These are phyloP conservation scores for Tricholomella constricta DNA, from an alignment of 768 basidiomycete genomes.

Conservation along the genomic window DNA sequence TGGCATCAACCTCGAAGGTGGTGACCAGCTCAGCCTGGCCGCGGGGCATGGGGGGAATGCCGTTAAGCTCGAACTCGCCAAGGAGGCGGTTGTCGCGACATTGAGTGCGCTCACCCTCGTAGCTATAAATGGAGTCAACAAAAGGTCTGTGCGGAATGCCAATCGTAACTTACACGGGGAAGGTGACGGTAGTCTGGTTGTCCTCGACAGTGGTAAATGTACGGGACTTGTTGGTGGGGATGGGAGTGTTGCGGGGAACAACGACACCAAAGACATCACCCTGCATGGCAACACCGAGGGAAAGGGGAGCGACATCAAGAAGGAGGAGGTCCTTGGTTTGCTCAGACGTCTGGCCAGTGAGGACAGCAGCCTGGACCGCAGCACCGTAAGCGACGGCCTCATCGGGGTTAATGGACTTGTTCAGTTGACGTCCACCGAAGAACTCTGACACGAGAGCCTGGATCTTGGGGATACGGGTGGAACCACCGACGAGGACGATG, in stretches of 20 bases:
- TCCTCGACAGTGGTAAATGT: constrained; percentile 99
- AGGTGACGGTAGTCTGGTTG: constrained; percentile 99
- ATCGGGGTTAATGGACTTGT: constrained; percentile 99
- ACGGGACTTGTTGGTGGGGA: constrained; percentile 98
- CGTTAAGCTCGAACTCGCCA: constrained; percentile 98
- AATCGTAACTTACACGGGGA: constrained; percentile 80
- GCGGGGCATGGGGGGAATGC: constrained; percentile 98
- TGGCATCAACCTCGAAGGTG: constrained; percentile 99
- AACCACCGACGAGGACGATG: constrained; percentile 99
- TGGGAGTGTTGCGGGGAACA: constrained; percentile 98
- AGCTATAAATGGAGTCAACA: constrained; percentile 42
- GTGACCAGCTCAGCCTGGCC: constrained; percentile 99
- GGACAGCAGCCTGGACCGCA: constrained; percentile 98
- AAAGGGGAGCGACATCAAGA: constrained; percentile 97
- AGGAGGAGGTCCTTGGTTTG: constrained; percentile 98
- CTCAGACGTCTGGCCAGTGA: constrained; percentile 97
- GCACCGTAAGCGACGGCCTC: constrained; percentile 99
- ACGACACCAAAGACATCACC: constrained; percentile 99
- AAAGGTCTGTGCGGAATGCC: neutral
- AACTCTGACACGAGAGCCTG: constrained; percentile 97
- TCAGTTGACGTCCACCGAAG: constrained; percentile 96
- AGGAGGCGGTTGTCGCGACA: constrained; percentile 99
- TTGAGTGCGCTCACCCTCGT: constrained; percentile 99
- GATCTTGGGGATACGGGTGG: constrained; percentile 99
- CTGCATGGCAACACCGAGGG: constrained; percentile 99